phyloP scores from a whole-genome alignment of 768 basidiomycete species.

The Rhodocollybia butyracea region DNA sequence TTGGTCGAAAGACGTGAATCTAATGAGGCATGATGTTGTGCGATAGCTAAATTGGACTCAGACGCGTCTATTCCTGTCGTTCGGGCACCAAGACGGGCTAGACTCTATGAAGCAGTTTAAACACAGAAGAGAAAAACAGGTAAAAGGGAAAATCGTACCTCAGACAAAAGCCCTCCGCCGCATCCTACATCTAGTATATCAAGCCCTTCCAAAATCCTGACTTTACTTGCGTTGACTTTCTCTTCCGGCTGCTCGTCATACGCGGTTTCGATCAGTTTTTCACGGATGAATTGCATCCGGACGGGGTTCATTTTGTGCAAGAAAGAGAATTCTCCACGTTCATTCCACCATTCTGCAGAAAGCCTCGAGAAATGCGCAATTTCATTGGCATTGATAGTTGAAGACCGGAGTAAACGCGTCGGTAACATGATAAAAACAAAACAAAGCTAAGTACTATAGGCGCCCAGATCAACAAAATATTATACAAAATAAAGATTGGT shows the following conservation, averaged over 20 bases:
- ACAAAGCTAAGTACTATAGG: not conserved
- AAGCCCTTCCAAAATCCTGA: constrained; percentile 52
- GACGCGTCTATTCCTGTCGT: constrained; percentile 94
- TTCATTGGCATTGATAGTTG: constrained; percentile 72
- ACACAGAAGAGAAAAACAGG: not conserved
- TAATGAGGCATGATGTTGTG: constrained; percentile 72
- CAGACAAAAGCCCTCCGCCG: constrained; percentile 90
- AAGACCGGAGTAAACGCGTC: constrained; percentile 15
- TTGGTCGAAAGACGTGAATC: constrained; percentile 53
- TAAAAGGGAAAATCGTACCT: constrained; percentile 45
- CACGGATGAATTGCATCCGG: constrained; percentile 76
- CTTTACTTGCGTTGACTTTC: constrained; percentile 23
- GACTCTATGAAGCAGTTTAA: constrained; percentile 48
- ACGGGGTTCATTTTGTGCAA: constrained; percentile 96
- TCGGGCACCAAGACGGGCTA: constrained; percentile 84
- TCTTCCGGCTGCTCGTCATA: constrained; percentile 48
- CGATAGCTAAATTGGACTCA: constrained; percentile 80
- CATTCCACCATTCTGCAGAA: constrained; percentile 95
- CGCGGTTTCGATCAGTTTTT: constrained; percentile 66
- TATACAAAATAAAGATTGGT: not conserved
- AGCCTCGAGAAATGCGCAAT: constrained; percentile 88
- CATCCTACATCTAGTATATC: constrained; percentile 91
- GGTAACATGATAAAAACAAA: not conserved
- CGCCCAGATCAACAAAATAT: not conserved
- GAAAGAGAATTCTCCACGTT: constrained; percentile 83